These are phyloP conservation scores for Linnemannia elongata DNA, from an alignment of 192 early-diverging fungal species.

Conservation along the genomic window DNA sequence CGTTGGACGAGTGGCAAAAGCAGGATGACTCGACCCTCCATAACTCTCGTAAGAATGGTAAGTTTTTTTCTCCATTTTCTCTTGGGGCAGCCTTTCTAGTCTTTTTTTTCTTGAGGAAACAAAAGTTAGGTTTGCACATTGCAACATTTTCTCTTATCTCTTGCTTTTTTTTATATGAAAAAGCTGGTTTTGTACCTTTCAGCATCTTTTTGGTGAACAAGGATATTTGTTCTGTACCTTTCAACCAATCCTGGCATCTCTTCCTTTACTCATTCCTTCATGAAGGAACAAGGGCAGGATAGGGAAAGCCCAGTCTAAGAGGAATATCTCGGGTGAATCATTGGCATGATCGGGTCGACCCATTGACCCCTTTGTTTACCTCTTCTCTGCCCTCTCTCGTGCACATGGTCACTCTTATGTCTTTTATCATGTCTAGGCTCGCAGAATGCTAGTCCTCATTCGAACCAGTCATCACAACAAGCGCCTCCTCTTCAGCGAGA, in stretches of 20 bases:
- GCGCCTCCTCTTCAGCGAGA: conserved; percentile 6
- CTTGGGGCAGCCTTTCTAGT: background rate
- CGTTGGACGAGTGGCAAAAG: conserved; percentile 56
- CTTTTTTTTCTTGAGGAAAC: background rate
- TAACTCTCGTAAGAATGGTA: conserved; percentile 26
- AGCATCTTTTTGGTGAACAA: too few relatives aligned
- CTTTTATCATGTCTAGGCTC: conserved; percentile 12
- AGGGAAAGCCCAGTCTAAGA: background rate
- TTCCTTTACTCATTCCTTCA: background rate
- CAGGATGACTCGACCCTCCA: conserved; percentile 13
- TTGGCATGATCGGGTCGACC: background rate
- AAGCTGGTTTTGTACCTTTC: too few relatives aligned
- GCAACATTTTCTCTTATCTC: too few relatives aligned
- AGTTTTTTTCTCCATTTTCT: background rate
- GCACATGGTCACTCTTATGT: background rate
- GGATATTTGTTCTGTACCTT: too few relatives aligned
- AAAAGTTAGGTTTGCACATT: background rate
- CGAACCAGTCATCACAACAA: conserved; percentile 1
- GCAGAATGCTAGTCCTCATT: conserved; percentile 14
- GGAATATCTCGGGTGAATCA: conserved; percentile 7
- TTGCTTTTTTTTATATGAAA: too few relatives aligned
- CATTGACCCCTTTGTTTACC: conserved; percentile 10
- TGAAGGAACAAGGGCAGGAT: background rate
- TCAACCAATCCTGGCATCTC: background rate
- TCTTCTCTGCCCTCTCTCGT: background rate